Evolutionary conservation across 1,284 basidiomycete genomes (phyloP).

Genomic region (Heterobasidion parviporum): DNA sequence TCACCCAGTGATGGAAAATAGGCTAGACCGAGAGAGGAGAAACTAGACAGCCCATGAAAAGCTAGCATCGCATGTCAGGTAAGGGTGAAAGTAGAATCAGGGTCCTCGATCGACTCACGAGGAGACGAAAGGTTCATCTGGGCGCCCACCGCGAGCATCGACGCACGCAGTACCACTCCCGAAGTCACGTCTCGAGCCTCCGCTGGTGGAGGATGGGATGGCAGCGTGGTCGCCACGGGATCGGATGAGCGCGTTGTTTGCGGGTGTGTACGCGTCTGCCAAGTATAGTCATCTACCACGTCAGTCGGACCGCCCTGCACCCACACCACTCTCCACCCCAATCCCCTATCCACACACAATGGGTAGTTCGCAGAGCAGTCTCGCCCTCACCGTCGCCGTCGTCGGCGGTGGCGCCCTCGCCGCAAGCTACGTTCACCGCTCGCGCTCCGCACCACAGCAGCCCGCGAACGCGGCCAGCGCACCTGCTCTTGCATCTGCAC

Average conservation of each 20-base stretch:
- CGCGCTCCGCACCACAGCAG: constrained; percentile 8
- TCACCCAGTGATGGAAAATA: no score
- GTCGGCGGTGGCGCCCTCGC: constrained; percentile 36
- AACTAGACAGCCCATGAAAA: no score
- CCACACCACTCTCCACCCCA: not conserved
- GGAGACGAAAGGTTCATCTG: no score
- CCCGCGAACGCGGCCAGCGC: constrained; percentile 3
- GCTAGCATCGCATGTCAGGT: no score
- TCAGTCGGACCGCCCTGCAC: not conserved
- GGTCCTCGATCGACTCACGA: no score
- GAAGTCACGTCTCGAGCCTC: no score
- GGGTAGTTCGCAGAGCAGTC: constrained; percentile 40
- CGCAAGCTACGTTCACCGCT: constrained; percentile 27
- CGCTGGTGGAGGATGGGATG: not conserved
- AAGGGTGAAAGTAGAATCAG: no score
- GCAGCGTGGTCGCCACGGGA: not conserved
- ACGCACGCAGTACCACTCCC: no score
- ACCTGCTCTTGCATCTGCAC: not conserved
- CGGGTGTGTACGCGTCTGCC: not conserved
- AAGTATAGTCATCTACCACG: not conserved
- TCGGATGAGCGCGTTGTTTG: not conserved
- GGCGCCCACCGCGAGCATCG: no score
- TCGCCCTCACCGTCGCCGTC: constrained; percentile 31
- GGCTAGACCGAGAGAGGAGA: no score
- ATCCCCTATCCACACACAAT: constrained; percentile 20